These are phyloP conservation scores for Lithocarpus polystachyus DNA, from an alignment of 306 rosid species.

Conservation along the genomic window DNA sequence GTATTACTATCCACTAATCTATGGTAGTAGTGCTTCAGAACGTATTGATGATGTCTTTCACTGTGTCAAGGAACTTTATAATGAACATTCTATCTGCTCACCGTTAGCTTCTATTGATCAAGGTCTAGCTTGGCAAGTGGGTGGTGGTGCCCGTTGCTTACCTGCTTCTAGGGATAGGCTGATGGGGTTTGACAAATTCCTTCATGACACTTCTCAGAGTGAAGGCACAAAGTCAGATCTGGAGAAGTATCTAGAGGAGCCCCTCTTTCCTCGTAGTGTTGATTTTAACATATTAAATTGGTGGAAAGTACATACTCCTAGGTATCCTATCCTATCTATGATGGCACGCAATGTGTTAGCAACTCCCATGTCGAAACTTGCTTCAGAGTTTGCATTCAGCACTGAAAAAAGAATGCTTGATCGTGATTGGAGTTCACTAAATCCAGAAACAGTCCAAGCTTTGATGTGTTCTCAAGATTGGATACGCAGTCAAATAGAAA, in stretches of 20 bases:
- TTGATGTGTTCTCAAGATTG: conserved; percentile 95
- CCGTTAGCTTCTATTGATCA: conserved; percentile 78
- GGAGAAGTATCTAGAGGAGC: conserved; percentile 94
- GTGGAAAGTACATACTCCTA: conserved; percentile 98
- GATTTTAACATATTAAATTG: conserved; percentile 82
- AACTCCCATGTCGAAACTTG: conserved; percentile 74
- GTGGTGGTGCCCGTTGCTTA: conserved; percentile 44
- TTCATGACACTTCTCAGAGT: conserved; percentile 74
- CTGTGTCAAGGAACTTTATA: conserved; percentile 73
- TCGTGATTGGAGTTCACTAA: conserved; percentile 75
- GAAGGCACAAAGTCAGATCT: conserved; percentile 83
- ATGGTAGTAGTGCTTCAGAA: conserved; percentile 53
- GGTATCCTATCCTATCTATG: conserved; percentile 93
- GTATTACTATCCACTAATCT: conserved; percentile 83
- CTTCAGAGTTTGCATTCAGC: conserved; percentile 56
- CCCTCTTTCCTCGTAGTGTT: conserved; percentile 80
- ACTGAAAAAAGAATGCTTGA: conserved; percentile 55
- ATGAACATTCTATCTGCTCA: conserved; percentile 77
- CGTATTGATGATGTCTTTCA: conserved; percentile 66
- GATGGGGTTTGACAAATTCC: conserved; percentile 89
- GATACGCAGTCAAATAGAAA: conserved; percentile 91
- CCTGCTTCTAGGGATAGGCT: conserved; percentile 70
- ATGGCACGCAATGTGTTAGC: conserved; percentile 93
- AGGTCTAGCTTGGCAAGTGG: conserved; percentile 73
- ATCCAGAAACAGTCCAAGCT: conserved; percentile 73